These are phyloP conservation scores for Hippophae tibetana DNA, from an alignment of 306 rosid species.

Conservation along the genomic window DNA sequence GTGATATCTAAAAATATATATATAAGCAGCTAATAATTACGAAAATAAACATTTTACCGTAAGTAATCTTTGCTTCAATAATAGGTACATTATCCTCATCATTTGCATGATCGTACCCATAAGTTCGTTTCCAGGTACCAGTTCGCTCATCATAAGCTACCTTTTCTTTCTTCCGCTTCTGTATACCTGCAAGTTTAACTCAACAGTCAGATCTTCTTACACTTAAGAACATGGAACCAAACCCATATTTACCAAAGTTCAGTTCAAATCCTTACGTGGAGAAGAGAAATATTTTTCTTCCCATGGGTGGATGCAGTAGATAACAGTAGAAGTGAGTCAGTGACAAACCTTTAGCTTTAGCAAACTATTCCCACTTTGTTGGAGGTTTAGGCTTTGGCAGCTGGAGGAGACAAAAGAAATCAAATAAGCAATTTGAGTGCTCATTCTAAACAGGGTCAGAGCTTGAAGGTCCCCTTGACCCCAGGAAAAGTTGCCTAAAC, in stretches of 20 bases:
- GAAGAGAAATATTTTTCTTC: background rate
- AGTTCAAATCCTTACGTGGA: background rate
- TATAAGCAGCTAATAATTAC: background rate
- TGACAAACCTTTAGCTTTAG: slow-evolving; percentile 63
- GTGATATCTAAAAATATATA: background rate
- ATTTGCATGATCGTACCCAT: slow-evolving; percentile 82
- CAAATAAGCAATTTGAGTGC: background rate
- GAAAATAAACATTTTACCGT: slow-evolving; percentile 38
- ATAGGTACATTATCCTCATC: slow-evolving; percentile 79
- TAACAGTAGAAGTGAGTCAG: background rate
- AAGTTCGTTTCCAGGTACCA: slow-evolving; percentile 74
- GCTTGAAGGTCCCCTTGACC: no score
- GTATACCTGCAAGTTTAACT: slow-evolving; percentile 51
- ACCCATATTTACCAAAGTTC: background rate
- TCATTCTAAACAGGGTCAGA: background rate
- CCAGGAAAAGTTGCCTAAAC: no score
- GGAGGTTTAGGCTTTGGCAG: slow-evolving; percentile 80
- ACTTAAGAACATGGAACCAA: background rate
- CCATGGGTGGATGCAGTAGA: background rate
- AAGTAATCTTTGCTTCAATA: slow-evolving; percentile 77
- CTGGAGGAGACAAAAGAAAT: slow-evolving; percentile 30
- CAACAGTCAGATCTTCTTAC: background rate
- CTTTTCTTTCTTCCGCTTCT: slow-evolving; percentile 66
- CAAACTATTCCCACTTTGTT: slow-evolving; percentile 84
- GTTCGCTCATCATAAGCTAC: slow-evolving; percentile 48